Evolutionary conservation across 1,284 basidiomycete genomes (phyloP), one percentile per base, ranked within the genome.

Genomic region (Afroboletus lepidellus): DNA sequence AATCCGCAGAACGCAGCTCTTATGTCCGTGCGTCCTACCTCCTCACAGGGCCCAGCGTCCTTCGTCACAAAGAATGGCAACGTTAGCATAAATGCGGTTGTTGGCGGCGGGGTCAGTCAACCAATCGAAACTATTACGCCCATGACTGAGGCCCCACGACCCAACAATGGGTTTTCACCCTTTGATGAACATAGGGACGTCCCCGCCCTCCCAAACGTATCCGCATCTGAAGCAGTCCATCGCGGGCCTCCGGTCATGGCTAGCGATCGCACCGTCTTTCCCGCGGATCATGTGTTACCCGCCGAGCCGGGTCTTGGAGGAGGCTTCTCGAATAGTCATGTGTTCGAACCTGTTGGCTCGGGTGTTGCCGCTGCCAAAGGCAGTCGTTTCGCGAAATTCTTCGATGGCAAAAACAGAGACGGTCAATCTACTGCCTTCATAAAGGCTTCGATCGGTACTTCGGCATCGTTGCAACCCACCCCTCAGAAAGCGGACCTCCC

Each of bases 321-420:
- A 5, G 48, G 57, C 32, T 54, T 66, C 54, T 48, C 54, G 41
- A 57, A 52, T 41, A 61, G 24, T 21, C 50, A 63, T 20, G 52
- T 65, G 21, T 65, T 72, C 23, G 73, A 76, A 43, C 39, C 59
- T 32, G 50, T 50, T 4, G 48, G 56, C 34, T 69, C 71, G 33
- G 74, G 74, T 18, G 73, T 79, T 62, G 74, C 78, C 16, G 69
- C 74, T 33, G 75, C 74, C 29, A 88, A 84, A 67, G 87, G 87
- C 29, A 90, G 88, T 64, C 82, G 88, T 25, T 87, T 91, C 65
- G 88, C 87, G 29, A 91, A 90, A 64, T 89, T 90, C 65, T 91
- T 90, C 56, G 89, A 90, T 58, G 77, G 77, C n/a, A 90, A 87
- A 67, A 65, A 69, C 30, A 78, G 80, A 57, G 85, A 87, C 8